These are phyloP conservation scores for Suillus sp. DNA, from an alignment of 768 basidiomycete genomes.

Conservation along the genomic window DNA sequence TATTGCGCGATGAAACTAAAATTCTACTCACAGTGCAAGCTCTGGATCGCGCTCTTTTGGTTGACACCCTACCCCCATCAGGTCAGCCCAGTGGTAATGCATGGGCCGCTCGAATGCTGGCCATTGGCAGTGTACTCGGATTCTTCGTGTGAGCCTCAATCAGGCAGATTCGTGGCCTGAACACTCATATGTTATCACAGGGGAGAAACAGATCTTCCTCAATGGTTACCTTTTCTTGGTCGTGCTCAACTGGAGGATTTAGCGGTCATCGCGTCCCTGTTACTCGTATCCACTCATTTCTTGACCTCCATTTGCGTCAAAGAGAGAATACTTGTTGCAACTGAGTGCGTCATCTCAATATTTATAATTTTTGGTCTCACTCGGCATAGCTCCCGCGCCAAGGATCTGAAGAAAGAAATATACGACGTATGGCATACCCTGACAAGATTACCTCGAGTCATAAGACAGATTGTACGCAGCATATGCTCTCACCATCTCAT, in stretches of 20 bases:
- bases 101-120: slow-evolving; percentile 94
- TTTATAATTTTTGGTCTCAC: neutral
- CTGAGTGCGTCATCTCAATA: slow-evolving; percentile 27
- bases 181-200: slow-evolving; percentile 37
- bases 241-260: slow-evolving; percentile 80
- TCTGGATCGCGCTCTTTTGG: slow-evolving; percentile 86
- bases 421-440: slow-evolving; percentile 74
- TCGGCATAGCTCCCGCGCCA: slow-evolving; percentile 20
- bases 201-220: slow-evolving; percentile 78
- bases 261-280: slow-evolving; percentile 67
- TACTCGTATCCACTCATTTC: slow-evolving; percentile 67
- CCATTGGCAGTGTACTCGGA: slow-evolving; percentile 81
- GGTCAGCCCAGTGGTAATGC: slow-evolving; percentile 87
- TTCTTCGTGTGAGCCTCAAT: slow-evolving; percentile 77
- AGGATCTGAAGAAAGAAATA: slow-evolving; percentile 47
- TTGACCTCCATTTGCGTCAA: slow-evolving; percentile 62
- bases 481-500: slow-evolving; percentile 10
- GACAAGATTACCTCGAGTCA: slow-evolving; percentile 66
- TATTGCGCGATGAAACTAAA: neutral
- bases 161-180: neutral
- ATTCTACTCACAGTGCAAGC: slow-evolving; percentile 64
- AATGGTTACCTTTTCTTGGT: slow-evolving; percentile 73
- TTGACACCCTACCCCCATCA: slow-evolving; percentile 76
- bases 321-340: slow-evolving; percentile 69
- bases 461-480: slow-evolving; percentile 74